Evolutionary conservation across 176 grass and related monocot species (phyloP).

Genomic region (Themeda triandra): DNA sequence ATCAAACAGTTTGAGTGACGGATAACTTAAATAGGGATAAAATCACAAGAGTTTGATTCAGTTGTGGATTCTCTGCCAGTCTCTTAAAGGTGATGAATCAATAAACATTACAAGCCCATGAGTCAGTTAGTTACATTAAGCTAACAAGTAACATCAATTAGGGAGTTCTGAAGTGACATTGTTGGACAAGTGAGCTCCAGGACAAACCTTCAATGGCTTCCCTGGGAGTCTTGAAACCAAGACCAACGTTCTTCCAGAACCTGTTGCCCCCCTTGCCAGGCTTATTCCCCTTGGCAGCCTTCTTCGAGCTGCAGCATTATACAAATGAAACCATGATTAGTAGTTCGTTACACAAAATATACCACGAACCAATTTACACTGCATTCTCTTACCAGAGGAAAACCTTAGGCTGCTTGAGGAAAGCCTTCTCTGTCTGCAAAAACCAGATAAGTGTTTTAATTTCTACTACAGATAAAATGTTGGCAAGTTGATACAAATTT

Average conservation of each 20-base stretch:
- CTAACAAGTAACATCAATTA: background rate
- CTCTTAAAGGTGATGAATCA: background rate
- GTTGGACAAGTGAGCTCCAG: background rate
- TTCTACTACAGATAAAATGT: background rate
- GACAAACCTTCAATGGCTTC: constrained; percentile 37
- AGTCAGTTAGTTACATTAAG: background rate
- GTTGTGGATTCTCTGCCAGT: background rate
- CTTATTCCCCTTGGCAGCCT: constrained; percentile 18
- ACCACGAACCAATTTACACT: background rate
- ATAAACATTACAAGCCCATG: background rate
- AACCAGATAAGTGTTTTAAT: background rate
- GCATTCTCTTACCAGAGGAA: constrained; percentile 36
- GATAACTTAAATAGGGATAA: background rate
- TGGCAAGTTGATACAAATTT: background rate
- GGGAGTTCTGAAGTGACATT: background rate
- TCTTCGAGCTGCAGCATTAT: constrained; percentile 15
- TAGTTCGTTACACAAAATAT: background rate
- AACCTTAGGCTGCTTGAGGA: constrained; percentile 42
- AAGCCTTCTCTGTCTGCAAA: constrained; percentile 40
- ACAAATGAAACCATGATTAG: background rate
- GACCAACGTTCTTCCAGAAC: constrained; percentile 35
- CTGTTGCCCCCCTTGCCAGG: constrained; percentile 31
- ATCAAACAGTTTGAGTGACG: background rate
- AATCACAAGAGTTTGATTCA: too few relatives aligned
- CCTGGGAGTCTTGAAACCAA: constrained; percentile 32